Percentiles rank a stretch among this genome's conserved stretches.
These are phyloP conservation scores for Aureobasidium uvarum DNA, from an alignment of 2,329 filamentous ascomycete genomes.

Conservation along the genomic window DNA sequence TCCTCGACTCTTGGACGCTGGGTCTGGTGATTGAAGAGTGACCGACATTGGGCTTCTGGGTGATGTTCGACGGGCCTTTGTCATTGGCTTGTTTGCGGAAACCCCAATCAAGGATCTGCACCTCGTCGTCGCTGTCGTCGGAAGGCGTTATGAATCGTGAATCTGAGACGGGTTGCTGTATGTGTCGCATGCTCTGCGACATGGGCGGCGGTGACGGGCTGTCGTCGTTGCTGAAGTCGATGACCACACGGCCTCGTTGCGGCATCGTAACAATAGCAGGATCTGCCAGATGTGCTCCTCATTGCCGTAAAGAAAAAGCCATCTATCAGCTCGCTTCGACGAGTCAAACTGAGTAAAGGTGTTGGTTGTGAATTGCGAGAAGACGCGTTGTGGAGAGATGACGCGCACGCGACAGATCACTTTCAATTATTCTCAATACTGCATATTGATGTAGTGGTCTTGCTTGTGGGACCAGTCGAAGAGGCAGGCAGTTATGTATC, in stretches of 20 bases:
- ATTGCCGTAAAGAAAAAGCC: background rate
- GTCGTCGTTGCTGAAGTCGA: background rate
- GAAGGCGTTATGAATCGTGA: slow-evolving; percentile 16
- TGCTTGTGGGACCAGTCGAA: background rate
- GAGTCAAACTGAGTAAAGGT: background rate
- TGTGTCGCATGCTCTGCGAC: background rate
- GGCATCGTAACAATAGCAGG: background rate
- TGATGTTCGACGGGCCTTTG: background rate
- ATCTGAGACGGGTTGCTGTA: background rate
- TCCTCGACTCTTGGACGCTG: background rate
- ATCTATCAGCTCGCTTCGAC: background rate
- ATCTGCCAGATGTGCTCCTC: background rate
- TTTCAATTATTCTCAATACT: background rate
- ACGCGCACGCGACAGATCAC: slow-evolving; percentile 18
- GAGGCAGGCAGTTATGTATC: background rate
- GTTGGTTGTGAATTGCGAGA: background rate
- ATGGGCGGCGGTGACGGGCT: background rate
- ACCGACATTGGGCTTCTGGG: background rate
- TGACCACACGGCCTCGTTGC: background rate
- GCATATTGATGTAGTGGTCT: no score
- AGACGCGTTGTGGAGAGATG: slow-evolving; percentile 21
- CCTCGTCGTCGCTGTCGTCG: background rate
- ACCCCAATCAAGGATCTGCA: background rate
- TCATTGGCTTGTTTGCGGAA: background rate
- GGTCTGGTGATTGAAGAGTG: background rate